A percentile compares a stretch with the other conserved stretches of the same genome.
These are phyloP conservation scores for Emergomyces orientalis DNA, from an alignment of 2,329 filamentous ascomycete genomes.

Conservation along the genomic window DNA sequence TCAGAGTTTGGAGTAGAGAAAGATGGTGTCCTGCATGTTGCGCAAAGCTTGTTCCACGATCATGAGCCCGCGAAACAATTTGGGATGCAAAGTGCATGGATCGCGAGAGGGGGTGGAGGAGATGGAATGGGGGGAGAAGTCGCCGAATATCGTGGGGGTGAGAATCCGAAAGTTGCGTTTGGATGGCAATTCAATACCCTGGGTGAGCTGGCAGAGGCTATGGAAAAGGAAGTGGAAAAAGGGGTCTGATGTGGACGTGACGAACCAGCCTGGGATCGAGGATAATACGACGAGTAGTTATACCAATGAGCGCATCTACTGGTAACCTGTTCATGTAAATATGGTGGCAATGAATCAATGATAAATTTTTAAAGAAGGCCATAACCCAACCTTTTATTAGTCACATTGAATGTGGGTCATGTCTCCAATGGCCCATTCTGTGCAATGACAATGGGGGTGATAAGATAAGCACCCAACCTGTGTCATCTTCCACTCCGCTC, in stretches of 20 bases:
- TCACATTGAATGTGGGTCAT: not conserved
- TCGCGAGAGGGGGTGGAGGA: constrained; percentile 42
- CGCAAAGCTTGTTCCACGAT: constrained; percentile 58
- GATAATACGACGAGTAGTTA: not conserved
- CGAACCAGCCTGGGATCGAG: not conserved
- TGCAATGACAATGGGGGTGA: not conserved
- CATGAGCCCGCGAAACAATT: constrained; percentile 55
- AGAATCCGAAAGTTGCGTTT: constrained; percentile 27
- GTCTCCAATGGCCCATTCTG: not conserved
- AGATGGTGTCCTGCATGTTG: constrained; percentile 55
- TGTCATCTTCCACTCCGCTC: not conserved
- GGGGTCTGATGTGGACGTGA: not conserved
- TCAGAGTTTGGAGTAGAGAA: constrained; percentile 49
- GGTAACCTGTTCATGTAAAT: not conserved
- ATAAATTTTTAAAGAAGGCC: not conserved
- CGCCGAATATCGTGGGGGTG: constrained; percentile 29
- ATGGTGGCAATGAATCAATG: not conserved
- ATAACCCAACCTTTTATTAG: not conserved
- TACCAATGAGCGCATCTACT: not conserved
- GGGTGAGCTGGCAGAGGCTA: constrained; percentile 51
- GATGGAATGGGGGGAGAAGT: constrained; percentile 36
- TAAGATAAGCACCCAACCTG: not conserved
- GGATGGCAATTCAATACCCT: constrained; percentile 52
- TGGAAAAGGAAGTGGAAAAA: constrained; percentile 11
- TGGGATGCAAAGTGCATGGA: constrained; percentile 56